Evolutionary conservation across 2,329 filamentous ascomycete genomes (phyloP).

Genomic region (Pseudogymnoascus sp.): DNA sequence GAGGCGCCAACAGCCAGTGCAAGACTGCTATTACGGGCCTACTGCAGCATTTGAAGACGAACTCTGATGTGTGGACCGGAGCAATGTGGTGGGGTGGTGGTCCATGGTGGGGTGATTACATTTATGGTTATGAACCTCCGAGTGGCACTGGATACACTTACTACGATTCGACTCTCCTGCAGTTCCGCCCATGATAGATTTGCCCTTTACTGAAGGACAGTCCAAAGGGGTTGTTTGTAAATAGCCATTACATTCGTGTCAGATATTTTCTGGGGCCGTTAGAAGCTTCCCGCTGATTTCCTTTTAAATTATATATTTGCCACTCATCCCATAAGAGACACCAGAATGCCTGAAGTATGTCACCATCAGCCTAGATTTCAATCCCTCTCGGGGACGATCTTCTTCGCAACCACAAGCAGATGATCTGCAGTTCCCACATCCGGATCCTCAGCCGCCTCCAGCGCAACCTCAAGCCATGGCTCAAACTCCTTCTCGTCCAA

Average conservation of each 20-base stretch:
- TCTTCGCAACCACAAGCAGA: not conserved
- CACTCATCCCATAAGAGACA: not conserved
- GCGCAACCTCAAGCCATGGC: not conserved
- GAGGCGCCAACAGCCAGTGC: slow-evolving; percentile 43
- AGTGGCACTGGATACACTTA: slow-evolving; percentile 35
- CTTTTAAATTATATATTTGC: not conserved
- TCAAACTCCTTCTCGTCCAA: not conserved
- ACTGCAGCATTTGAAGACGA: slow-evolving; percentile 39
- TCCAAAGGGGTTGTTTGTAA: not conserved
- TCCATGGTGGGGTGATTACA: slow-evolving; percentile 42
- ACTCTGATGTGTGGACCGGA: slow-evolving; percentile 47
- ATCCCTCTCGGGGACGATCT: not conserved
- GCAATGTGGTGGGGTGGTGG: slow-evolving; percentile 48
- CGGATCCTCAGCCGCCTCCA: not conserved
- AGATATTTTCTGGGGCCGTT: not conserved
- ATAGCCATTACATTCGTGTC: not conserved
- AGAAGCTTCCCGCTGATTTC: not conserved
- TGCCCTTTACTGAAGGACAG: not conserved
- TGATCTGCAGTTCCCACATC: not conserved
- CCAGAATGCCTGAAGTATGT: not conserved
- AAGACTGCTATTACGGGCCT: slow-evolving; percentile 43
- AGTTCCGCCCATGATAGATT: not conserved
- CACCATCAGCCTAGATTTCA: not conserved
- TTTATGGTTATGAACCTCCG: slow-evolving; percentile 40
- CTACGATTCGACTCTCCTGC: not conserved